Base-by-base conservation (phyloP, 495 filamentous ascomycete genomes). In the Penicillium salamii region DNA sequence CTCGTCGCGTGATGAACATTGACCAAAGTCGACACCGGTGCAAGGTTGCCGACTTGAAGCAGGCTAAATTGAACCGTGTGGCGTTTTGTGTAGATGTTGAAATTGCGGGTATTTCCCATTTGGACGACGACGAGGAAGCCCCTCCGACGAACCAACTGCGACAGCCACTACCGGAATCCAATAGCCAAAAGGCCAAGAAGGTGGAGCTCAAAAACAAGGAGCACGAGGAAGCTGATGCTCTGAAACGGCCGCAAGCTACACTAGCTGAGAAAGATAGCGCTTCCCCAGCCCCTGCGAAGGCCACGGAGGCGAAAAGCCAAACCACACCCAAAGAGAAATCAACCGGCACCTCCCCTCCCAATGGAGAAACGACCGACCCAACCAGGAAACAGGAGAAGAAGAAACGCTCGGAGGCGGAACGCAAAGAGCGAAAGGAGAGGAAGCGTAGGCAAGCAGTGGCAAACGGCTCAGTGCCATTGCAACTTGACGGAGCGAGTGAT, bases 1-100 rank as follows among this genome's bases (percentile, higher is more conserved):
- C 88, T 53, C 78, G 93, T 34, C 80, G 77, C 49, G 81, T 96
- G 15, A 76, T 97, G 75, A 98, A 98, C 61, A 74, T 95, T 32
- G 90, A 98, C 59, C 80, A 69, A 17, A 77, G 83, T 53, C 78
- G 93, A 24, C 85, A 95, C 58, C 71, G 93, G 33, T 93, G 90
- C 61, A 78, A 79, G 13, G 81, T 97, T 20, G 75, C 81, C 21
- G 90, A 93, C 52, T 68, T 98, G 17, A 83, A 92, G 50, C 84
- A 86, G 51, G 80, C 79, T 14, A 95, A 93, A 53, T 68, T 98
- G 26, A 79, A 90, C 17, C 78, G 89, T 28, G 93, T 98, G 2
- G 88, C 91, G 2, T 98, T 98, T 58, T 95, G 88, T 55, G 93
- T 98, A 3, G 93, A 98, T 65, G 93, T 98, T 11, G 93, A 98